These are phyloP conservation scores for Populus simonii DNA, from an alignment of 345 rosid species.

Conservation along the genomic window DNA sequence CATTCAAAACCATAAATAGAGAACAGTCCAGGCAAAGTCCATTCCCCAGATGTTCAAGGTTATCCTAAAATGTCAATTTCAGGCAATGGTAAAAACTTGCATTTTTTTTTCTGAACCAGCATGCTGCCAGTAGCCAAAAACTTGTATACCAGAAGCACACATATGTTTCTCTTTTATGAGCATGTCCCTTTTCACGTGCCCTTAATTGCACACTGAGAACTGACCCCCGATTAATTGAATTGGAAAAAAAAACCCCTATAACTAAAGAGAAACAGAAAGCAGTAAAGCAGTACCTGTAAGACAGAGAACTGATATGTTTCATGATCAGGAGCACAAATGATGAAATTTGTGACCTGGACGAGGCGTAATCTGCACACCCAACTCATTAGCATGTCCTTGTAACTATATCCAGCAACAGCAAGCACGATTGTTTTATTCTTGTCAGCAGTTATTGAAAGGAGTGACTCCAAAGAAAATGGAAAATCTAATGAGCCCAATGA, in stretches of 20 bases:
- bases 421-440: conserved; percentile 68
- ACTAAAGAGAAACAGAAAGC: background rate
- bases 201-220: background rate
- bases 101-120: background rate
- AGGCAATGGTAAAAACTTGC: background rate
- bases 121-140: background rate
- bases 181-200: background rate
- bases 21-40: background rate
- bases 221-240: background rate
- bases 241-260: background rate
- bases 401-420: conserved; percentile 84
- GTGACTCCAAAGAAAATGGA: conserved; percentile 65
- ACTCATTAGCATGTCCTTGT: conserved; percentile 93
- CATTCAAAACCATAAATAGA: conserved; percentile 2
- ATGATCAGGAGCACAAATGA: conserved; percentile 81
- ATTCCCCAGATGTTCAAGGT: background rate
- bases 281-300: conserved; percentile 51
- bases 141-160: background rate
- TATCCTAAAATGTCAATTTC: background rate
- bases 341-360: conserved; percentile 64
- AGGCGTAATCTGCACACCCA: conserved; percentile 89
- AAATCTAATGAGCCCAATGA: conserved; percentile 29
- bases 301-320: conserved; percentile 73
- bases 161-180: background rate
- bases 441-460: conserved; percentile 62